Evolutionary conservation across 352 stramenopile genomes (phyloP).

Genomic region (Thalassiosira livingstoniorum): DNA sequence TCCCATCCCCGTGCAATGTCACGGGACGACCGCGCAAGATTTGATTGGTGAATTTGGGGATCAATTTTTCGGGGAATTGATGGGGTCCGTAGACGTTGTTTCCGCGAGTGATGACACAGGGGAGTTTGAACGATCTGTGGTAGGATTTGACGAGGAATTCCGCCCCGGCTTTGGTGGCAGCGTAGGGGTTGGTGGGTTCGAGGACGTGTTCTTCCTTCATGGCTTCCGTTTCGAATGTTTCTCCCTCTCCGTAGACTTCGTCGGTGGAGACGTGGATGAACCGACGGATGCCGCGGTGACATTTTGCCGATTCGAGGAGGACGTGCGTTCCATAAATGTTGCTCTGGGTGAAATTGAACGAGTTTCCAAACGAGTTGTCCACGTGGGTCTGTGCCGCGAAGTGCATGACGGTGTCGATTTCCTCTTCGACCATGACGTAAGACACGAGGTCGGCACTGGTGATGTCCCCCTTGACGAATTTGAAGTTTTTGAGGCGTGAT

Average conservation of each 20-base stretch:
- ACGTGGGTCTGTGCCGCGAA: slow-evolving; percentile 98
- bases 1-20: slow-evolving; percentile 95
- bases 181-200: slow-evolving; percentile 97
- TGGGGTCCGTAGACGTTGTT: slow-evolving; percentile 99
- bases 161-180: slow-evolving; percentile 96
- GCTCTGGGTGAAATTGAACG: slow-evolving; percentile 96
- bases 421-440: slow-evolving; percentile 93
- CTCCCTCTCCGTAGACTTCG: slow-evolving; percentile 97
- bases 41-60: slow-evolving; percentile 98
- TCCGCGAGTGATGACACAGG: slow-evolving; percentile 96
- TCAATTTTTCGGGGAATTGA: slow-evolving; percentile 99
- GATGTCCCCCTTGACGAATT: slow-evolving; percentile 98
- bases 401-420: slow-evolving; percentile 98
- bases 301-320: slow-evolving; percentile 94
- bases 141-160: slow-evolving; percentile 98
- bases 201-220: slow-evolving; percentile 95
- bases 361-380: slow-evolving; percentile 99
- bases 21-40: slow-evolving; percentile 89
- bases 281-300: slow-evolving; percentile 86
- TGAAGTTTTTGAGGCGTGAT: slow-evolving; percentile 90
- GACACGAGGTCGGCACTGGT: slow-evolving; percentile 92
- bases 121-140: slow-evolving; percentile 93
- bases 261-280: slow-evolving; percentile 99
- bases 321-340: slow-evolving; percentile 99
- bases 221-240: slow-evolving; percentile 88